These are phyloP conservation scores for Solanum etuberosum DNA, from an alignment of 257 asterid genomes.

Conservation along the genomic window DNA sequence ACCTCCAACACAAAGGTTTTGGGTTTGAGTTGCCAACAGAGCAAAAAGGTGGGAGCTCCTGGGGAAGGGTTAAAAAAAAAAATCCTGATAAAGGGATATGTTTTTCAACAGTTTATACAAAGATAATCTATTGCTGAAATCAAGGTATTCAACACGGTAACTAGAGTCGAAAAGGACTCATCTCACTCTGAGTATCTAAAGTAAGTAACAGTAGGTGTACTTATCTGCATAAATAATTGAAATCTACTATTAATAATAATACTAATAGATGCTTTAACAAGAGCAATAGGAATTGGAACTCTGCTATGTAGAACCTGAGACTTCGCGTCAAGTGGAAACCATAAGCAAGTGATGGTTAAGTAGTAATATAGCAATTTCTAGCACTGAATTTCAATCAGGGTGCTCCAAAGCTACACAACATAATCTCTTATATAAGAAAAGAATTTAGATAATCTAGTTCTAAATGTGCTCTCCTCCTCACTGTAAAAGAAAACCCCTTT, in stretches of 20 bases:
- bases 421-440: no score
- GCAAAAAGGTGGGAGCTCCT: neutral
- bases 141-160: neutral
- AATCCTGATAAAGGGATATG: neutral
- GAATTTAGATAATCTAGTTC: no score
- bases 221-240: neutral
- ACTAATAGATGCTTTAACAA: neutral
- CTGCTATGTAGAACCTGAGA: neutral
- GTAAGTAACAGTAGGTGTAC: neutral
- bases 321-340: neutral
- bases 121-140: neutral
- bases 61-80: neutral
- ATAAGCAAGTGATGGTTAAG: neutral
- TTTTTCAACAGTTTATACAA: neutral
- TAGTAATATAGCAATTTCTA: neutral
- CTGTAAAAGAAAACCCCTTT: neutral
- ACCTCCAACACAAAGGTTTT: neutral
- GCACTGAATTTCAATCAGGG: neutral
- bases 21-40: neutral
- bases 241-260: neutral
- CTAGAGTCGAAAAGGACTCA: neutral
- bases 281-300: neutral
- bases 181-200: neutral
- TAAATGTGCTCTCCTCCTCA: neutral
- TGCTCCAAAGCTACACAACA: no score